Base-by-base conservation (phyloP, 352 stramenopile species). In the Globisporangium recalcitrans region DNA sequence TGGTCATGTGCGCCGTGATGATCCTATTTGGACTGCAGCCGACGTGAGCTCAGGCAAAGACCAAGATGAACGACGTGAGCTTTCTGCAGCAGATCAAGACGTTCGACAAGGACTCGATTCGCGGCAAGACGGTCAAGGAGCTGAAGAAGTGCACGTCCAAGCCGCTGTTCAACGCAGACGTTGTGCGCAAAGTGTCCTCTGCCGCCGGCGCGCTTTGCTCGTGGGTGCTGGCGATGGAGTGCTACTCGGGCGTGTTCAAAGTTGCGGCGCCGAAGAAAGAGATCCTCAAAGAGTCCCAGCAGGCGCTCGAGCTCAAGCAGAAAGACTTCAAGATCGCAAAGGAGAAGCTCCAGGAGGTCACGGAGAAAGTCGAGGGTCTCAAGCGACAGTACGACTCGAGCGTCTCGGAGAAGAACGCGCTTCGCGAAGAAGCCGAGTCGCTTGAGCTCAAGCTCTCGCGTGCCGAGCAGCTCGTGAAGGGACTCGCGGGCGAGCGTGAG, bases 21-120 rank as follows among this genome's bases (percentile, higher is more conserved):
- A 97, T 98, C 42, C 75, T 98, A n/a, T 98, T 98, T 63, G 87
- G 90, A 1, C 72, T 96, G n/a, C 80, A 78, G 19, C 92, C 93
- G 1, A 97, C 97, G 36, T 98, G 95, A 95, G 89, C 83, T 0
- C 85, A 81, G 29, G 93, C 94, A 2, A 98, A 98, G 73, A 96
- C 82, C 24, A 96, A 97, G 58, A 93, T 98, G 72, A 95, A 92
- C 55, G 94, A 98, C 60, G 76, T 95, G 31, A 94, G 95, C 58
- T 98, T 98, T 59, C 64, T 98, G 4, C 72, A 91, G 51, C 88
- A 98, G 63, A 95, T 98, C 58, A 98, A 98, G 62, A 87, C 73
- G 10, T 98, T 97, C 58, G 96, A 98, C 78, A 98, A 98, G 63
- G 95, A 98, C 62, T 95, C 94, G 31, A 96, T 98, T 31, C 87